Base-by-base conservation (phyloP, 768 basidiomycete species). In the Clavaria fumosa region DNA sequence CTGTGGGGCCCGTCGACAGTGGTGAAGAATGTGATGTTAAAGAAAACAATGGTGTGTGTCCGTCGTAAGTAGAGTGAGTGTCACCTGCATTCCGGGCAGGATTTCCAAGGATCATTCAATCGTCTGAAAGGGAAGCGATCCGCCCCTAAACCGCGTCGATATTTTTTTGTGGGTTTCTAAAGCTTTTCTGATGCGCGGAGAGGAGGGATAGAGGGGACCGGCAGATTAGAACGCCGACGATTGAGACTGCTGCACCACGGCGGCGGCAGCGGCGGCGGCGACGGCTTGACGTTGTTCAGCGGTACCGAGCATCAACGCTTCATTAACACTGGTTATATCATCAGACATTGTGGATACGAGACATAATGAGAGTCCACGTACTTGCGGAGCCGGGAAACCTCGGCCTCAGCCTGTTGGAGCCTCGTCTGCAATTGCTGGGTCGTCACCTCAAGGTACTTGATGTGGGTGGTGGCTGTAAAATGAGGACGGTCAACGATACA, bases 221-320 rank as follows among this genome's bases (percentile, higher is more conserved):
- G n/a, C n/a, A n/a, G n/a, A 64, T 72, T 62, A 73, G 55, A 66
- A 64, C 39, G 50, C 48, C 34, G 61, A 48, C 40, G 59, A 53
- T 3, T 58, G 54, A 35, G 41, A 49, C 55, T 54, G 46, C 59
- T 62, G 26, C 49, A 67, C 54, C 37, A 70, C 66, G 40, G 70
- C 69, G 34, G 70, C 65, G 21, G 64, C 62, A 36, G 72, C 75
- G 24, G 69, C 66, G 26, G 72, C 70, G 34, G 69, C 72, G 53
- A 57, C 45, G 43, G 52, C 46, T 43, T 72, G 72, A 49, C 72
- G 60, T 47, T 80, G 80, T 57, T 78, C 76, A 31, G 80, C 78
- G 41, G 79, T 78, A 56, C 75, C 72, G 54, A 88, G 73, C 80
- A 85, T 86, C 55, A 89, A 68, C 30, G 79, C 78, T 70, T 89